Percentiles rank a stretch among this genome's conserved stretches.
Evolutionary conservation across 352 stramenopile species (phyloP).

Genomic region (Achlya hypogyna): DNA sequence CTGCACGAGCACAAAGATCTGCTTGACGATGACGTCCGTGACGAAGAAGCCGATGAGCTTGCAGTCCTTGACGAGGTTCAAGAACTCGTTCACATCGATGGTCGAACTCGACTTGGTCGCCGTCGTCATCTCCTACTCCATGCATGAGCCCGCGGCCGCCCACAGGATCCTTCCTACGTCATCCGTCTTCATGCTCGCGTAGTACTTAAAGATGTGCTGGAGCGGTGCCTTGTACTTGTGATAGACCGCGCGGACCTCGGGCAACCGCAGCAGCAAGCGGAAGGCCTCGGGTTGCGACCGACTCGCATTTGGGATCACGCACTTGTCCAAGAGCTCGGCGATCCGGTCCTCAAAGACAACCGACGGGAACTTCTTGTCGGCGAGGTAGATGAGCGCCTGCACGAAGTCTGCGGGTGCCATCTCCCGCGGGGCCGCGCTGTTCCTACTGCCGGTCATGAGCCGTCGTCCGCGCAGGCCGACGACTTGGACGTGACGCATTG

Average conservation of each 20-base stretch:
- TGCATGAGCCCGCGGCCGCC: too few relatives aligned
- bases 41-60: slow-evolving; percentile 68
- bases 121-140: background rate
- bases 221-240: slow-evolving; percentile 57
- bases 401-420: slow-evolving; percentile 59
- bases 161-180: background rate
- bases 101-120: slow-evolving; percentile 67
- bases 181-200: slow-evolving; percentile 56
- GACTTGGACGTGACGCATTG: slow-evolving; percentile 2
- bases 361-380: slow-evolving; percentile 37
- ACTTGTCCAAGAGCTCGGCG: slow-evolving; percentile 53
- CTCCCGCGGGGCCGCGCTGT: slow-evolving; percentile 24
- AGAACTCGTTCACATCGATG: slow-evolving; percentile 48
- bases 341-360: slow-evolving; percentile 49
- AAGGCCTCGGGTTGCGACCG: slow-evolving; percentile 68
- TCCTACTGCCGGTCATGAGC: background rate
- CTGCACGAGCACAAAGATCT: slow-evolving; percentile 67
- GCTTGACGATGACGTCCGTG: slow-evolving; percentile 68
- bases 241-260: slow-evolving; percentile 48
- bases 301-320: slow-evolving; percentile 54
- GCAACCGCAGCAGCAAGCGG: slow-evolving; percentile 22
- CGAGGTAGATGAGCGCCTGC: slow-evolving; percentile 47
- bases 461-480: background rate
- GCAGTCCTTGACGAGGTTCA: slow-evolving; percentile 57
- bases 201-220: slow-evolving; percentile 73